Evolutionary conservation across 371 early-diverging fungal species (phyloP), one percentile per base, ranked within the genome.

Genomic region (Mucor mucedo): DNA sequence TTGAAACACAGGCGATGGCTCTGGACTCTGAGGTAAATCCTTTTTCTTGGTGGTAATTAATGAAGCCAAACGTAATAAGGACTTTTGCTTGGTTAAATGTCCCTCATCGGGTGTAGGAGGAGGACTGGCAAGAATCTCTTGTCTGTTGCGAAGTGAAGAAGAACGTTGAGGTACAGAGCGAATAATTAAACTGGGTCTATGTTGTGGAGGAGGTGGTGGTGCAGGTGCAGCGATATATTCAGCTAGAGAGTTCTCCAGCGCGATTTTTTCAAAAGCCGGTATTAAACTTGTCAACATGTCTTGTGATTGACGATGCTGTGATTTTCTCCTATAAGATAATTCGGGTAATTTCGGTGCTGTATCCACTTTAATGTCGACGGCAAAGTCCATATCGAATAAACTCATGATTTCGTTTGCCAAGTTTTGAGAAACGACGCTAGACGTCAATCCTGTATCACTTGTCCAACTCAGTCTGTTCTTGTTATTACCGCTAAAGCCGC

Each of bases 311-410:
- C 70, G 48, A 5, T 61, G 62, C 33, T 57, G 57, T 2, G 63
- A 63, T 50, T 45, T 53, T 58, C 55, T 42, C 30, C 47, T 44
- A 28, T 69, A 69, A 27, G 78, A 72, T 39, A 79, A 60, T 42
- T 76, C 76, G 9, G 78, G 82, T 52, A 77, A 68, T 48, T 70
- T 72, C 6, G 78, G 79, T 4, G 78, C 76, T 11, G 77, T 73
- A 42, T 71, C 69, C 2, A 76, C 58, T 21, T 78, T 71, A 14
- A 79, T 76, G 56, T 82, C 82, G 14, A 82, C 69, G 14, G 73
- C 66, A 40, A 82, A 82, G 21, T 82, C 83, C 83, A 82, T 82
- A 63, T 82, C 79, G 67, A 82, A 82, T 32, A 82, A 52, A 44
- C 69, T 78, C 78, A 79, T 82, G 33, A 82, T 66, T 48, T 82